Percentiles rank a stretch among this genome's conserved stretches.
Evolutionary conservation across 768 basidiomycete genomes (phyloP).

Genomic region (Suillus subalutaceus): DNA sequence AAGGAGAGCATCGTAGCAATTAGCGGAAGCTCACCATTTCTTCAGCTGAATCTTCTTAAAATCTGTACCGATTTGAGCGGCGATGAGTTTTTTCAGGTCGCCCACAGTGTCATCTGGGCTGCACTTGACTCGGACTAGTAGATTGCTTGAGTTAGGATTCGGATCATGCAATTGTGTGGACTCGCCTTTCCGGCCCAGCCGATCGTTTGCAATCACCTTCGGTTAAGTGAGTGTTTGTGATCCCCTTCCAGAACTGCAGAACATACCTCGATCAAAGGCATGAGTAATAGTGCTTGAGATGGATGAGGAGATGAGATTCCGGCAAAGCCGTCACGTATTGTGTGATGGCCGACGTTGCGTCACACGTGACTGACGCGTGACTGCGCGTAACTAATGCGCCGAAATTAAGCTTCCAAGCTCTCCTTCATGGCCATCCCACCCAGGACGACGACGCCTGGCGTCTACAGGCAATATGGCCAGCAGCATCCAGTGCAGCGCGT

Average conservation of each 20-base stretch:
- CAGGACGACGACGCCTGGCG: constrained; percentile 23
- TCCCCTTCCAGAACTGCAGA: not conserved
- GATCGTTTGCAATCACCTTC: constrained; percentile 94
- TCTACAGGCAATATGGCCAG: constrained; percentile 31
- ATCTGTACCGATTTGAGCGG: constrained; percentile 93
- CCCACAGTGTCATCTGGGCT: constrained; percentile 95
- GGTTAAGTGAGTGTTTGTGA: constrained; percentile 15
- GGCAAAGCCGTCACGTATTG: not conserved
- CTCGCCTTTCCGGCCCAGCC: constrained; percentile 90
- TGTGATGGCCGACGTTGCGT: constrained; percentile 9
- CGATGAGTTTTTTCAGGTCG: constrained; percentile 96
- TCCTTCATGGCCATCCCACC: constrained; percentile 33
- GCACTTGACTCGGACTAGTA: constrained; percentile 90
- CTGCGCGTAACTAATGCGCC: constrained; percentile 18
- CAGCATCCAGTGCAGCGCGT: constrained; percentile 21
- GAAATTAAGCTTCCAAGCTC: constrained; percentile 7
- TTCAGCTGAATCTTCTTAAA: constrained; percentile 86
- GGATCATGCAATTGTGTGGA: not conserved
- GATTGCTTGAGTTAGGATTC: constrained; percentile 16
- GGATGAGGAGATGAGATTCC: not conserved
- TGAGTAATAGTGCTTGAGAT: constrained; percentile 21
- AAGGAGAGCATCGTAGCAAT: not conserved
- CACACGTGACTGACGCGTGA: constrained; percentile 29
- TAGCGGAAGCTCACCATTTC: constrained; percentile 75
- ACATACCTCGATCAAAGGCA: constrained; percentile 60